Base-by-base conservation (phyloP, 805 yeast species). In the Cyberlindnera petersonii region DNA sequence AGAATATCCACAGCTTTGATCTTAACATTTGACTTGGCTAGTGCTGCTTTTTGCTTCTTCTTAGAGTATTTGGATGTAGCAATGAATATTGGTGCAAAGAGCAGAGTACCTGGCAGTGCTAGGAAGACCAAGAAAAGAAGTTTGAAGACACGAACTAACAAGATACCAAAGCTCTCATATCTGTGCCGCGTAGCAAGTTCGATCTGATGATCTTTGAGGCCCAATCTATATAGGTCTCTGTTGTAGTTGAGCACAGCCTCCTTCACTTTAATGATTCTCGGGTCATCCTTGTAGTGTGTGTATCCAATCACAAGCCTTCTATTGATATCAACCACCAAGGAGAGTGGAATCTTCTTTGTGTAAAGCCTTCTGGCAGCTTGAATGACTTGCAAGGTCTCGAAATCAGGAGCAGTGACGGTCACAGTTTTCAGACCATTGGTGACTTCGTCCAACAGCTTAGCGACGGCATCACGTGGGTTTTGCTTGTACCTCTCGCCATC, bases 321-420 rank as follows among this genome's bases (percentile, higher is more conserved):
- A 56, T 89, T 91, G 77, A 91, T 82, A 57, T 89, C 96, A 15
- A 87, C 84, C 26, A 84, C 79, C 35, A 86, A 67, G 0, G 93
- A 82, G 35, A 89, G 65, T 0, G 96, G 89, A 31, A 86, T 64
- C 44, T 74, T 69, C 33, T 74, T 73, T 1, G 82, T 75, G 58
- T 89, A 91, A 29, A 91, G 70, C 52, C 98, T 72, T 59, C 96
- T 73, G 4, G 95, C 95, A 5, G 95, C 95, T 63, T 91, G 98
- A 28, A 89, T 80, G n/a, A 87, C 84, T 80, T 87, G 85, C 42
- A 91, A 67, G 13, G 96, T 88, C 48, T 91, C 98, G 64, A 79
- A 91, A 57, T 88, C 96, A 16, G 89, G 89, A 48, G 95, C 86
- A 24, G 88, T 84, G n/a, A 88, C 91, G 1, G 98, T 91, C 16